Evolutionary conservation across 1,284 basidiomycete species (phyloP).

Genomic region (Marasmius fiardii): DNA sequence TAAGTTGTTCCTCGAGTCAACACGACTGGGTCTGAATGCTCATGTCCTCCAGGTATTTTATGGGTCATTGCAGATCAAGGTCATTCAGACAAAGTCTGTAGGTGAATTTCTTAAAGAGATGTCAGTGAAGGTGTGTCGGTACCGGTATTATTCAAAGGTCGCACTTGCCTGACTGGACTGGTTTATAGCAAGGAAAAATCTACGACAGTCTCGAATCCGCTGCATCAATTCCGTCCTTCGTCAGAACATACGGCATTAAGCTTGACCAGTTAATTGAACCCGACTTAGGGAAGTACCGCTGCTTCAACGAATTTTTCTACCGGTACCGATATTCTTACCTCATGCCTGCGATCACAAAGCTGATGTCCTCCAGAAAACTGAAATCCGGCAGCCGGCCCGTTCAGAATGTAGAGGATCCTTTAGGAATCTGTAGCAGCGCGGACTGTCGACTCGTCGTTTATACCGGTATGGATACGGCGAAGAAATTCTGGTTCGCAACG

Average conservation of each 20-base stretch:
- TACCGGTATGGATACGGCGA: constrained; percentile 54
- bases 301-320: constrained; percentile 84
- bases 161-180: neutral
- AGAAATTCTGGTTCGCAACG: constrained; percentile 54
- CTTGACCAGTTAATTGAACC: constrained; percentile 64
- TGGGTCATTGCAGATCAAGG: constrained; percentile 47
- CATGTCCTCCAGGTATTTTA: constrained; percentile 47
- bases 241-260: constrained; percentile 68
- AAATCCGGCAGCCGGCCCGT: constrained; percentile 65
- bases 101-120: constrained; percentile 63
- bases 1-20: neutral
- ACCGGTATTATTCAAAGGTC: neutral
- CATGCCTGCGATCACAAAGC: neutral
- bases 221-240: constrained; percentile 67
- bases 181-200: constrained; percentile 45
- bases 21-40: neutral
- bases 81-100: constrained; percentile 53
- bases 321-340: constrained; percentile 26
- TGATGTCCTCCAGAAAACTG: constrained; percentile 44
- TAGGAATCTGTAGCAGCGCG: constrained; percentile 61
- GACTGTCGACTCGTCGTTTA: constrained; percentile 79
- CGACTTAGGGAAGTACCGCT: constrained; percentile 59
- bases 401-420: constrained; percentile 51
- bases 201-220: constrained; percentile 54
- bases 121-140: constrained; percentile 51